Base-by-base conservation (phyloP, 1,139 yeast genomes). In the Petasospora fabianii region DNA sequence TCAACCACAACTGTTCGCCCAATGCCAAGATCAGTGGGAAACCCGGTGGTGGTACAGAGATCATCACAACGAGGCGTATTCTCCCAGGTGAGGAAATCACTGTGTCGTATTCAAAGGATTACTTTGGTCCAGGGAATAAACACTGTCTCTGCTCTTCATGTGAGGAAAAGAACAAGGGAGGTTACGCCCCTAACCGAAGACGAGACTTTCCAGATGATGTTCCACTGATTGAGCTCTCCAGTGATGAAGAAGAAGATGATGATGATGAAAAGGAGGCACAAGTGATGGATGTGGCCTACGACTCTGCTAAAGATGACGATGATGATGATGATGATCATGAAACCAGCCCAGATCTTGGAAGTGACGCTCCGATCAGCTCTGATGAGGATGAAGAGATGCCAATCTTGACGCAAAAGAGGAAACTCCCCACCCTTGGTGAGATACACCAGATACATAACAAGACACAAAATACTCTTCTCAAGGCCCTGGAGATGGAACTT, bases 91-190 rank as follows among this genome's bases (percentile, higher is more conserved):
- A 71, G 49, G 75, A 71, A 43, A 63, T 71, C 24, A 69, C 76
- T 1, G 73, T 69, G 4, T 51, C 52, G 24, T 71, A 71, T 48
- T 60, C 74, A 1, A 50, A 60, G 7, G 61, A 61, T 44, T 71
- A 70, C 43, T 71, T 71, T 48, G 76, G 76, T 17, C 49, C 45
- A 26, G 39, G 53, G 14, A 71, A 71, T 44, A 46, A 58, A 12
- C 72, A 70, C 39, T 71, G 76, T 45, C 46, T 68, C 27, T 71
- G 76, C 48, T 63, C 66, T 1, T 56, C 70, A 1, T 71, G 76
- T 49, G 74, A 70, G 43, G 58, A 60, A 36, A 49, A 53, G 7
- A n/a, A 11, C 20, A 37, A 44, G 2, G 35, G 35, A 8, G 65
- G 64, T 26, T 42, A 42, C 21, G 54, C 20, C 49, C 27, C 14